Evolutionary conservation across 371 early-diverging fungal species (phyloP), one percentile per base, ranked within the genome.

Genomic region (Mortierella polycephala): DNA sequence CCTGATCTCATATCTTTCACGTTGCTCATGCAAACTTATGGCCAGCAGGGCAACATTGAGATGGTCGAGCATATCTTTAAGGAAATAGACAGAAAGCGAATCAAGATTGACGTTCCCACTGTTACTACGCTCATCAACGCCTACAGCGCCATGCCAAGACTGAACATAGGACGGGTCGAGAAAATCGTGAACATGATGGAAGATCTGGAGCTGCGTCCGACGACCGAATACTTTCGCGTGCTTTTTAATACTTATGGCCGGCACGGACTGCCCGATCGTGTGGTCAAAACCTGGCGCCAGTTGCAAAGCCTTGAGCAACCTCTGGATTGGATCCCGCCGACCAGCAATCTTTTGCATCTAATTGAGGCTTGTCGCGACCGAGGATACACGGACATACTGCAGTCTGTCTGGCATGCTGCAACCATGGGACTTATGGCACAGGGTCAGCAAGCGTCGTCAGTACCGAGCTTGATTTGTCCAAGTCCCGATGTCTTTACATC

Each of bases 281-380:
- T 77, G 42, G 51, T 77, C 60, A 68, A 65, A 52, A 72, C 62
- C 0, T 77, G 79, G 79, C 51, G 64, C 5, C 61, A 62, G 51
- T 1, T 55, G 13, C 62, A 65, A 41, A 40, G 55, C 16, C 59
- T 65, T 13, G 56, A 60, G 51, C 57, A 60, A 10, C 69, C 66
- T 1, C 14, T 65, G 55, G 20, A 44, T 13, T 77, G 72, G 72
- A 37, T 46, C 1, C 73, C 71, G 7, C 51, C 57, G 14, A 77
- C 72, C 10, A 72, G 62, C 23, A 72, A 72, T 23, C 37, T 71
- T 3, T 39, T 72, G 39, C 42, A 72, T 56, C 49, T 72, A 57
- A 77, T 77, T 13, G 79, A 77, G 47, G 72, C 79, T 0, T 77
- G 79, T 46, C 68, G 79, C 14, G 79, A 77, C 7, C 79, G 79